Evolutionary conservation across 225 moss, liverwort and hornwort genomes (phyloP).

Genomic region (Climacium dendroides): DNA sequence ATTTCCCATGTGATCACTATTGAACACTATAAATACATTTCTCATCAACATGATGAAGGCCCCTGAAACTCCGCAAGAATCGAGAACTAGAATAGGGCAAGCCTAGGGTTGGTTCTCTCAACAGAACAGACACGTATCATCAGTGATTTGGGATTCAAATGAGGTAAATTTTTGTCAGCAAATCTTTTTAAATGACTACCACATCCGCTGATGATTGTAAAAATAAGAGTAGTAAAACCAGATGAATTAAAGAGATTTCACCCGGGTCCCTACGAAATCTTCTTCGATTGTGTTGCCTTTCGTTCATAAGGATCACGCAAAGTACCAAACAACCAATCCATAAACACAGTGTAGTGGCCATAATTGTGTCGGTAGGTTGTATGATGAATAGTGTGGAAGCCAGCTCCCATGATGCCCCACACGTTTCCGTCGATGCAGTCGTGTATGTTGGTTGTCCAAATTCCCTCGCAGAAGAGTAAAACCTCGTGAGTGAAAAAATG

Average conservation of each 20-base stretch:
- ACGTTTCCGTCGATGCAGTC: slow-evolving; percentile 91
- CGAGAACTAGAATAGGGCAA: background rate
- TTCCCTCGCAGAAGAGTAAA: slow-evolving; percentile 69
- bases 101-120: background rate
- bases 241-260: background rate
- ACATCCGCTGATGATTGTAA: background rate
- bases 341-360: slow-evolving; percentile 77
- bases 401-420: slow-evolving; percentile 96
- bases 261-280: slow-evolving; percentile 18
- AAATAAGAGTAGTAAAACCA: background rate
- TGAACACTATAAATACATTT: slow-evolving; percentile 15
- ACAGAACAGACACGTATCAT: background rate
- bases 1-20: background rate
- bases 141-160: background rate
- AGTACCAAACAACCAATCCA: slow-evolving; percentile 97
- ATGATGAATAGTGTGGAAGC: slow-evolving; percentile 93
- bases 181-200: background rate
- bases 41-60: slow-evolving; percentile 1
- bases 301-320: slow-evolving; percentile 61
- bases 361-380: slow-evolving; percentile 96
- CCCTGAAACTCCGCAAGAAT: background rate
- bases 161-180: background rate
- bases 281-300: slow-evolving; percentile 14
- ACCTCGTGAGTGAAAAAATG: slow-evolving; percentile 78
- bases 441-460: slow-evolving; percentile 96